Conservation (phyloP, 805 yeast species). For the Candida ovalis region DNA sequence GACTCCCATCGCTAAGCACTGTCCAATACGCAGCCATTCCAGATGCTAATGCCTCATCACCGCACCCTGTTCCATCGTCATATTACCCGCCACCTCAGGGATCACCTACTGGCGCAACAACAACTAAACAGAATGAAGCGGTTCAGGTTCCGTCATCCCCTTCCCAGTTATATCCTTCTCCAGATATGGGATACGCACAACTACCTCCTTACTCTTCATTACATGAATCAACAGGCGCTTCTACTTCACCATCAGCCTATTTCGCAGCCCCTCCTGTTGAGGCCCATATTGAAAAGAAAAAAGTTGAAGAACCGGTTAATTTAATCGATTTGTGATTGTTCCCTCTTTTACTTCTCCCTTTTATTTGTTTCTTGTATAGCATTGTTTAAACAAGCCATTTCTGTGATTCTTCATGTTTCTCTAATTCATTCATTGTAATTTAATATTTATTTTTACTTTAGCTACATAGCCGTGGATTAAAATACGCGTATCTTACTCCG, state of each 20-base stretch:
- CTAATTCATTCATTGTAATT: too few species aligned
- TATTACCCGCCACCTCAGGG: neutral
- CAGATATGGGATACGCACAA: slow-evolving; percentile 4
- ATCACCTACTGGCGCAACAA: neutral
- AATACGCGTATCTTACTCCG: too few species aligned
- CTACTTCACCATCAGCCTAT: neutral
- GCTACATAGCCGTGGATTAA: too few species aligned
- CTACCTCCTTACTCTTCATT: neutral
- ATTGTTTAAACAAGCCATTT: neutral
- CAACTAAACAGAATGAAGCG: neutral
- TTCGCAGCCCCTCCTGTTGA: neutral
- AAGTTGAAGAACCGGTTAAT: slow-evolving; percentile 16
- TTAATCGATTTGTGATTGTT: slow-evolving; percentile 18
- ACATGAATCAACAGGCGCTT: neutral
- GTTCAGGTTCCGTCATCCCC: slow-evolving; percentile 8
- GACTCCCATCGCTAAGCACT: neutral
- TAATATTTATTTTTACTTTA: too few species aligned
- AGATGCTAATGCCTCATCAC: neutral
- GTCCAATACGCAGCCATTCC: slow-evolving; percentile 16
- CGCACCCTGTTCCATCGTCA: neutral
- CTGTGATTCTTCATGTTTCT: too few species aligned
- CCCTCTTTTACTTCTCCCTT: neutral
- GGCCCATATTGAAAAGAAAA: neutral
- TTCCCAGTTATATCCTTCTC: slow-evolving; percentile 12
- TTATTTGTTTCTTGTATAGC: neutral